These are phyloP conservation scores for Suillus americanus DNA, from an alignment of 768 basidiomycete genomes.

Conservation along the genomic window DNA sequence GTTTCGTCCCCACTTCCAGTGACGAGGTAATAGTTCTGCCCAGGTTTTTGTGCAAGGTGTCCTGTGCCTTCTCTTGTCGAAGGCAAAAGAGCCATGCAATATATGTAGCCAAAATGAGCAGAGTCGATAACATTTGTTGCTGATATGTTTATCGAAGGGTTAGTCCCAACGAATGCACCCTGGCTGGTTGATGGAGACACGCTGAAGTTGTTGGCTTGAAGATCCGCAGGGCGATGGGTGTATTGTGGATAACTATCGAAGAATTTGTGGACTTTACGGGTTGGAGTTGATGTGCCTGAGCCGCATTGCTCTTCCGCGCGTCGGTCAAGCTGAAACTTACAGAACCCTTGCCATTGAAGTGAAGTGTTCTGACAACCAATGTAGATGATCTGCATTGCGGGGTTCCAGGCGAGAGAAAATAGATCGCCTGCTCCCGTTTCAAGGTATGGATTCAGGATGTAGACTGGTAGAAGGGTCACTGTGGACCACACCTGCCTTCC, in stretches of 20 bases:
- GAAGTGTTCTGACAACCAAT: constrained; percentile 93
- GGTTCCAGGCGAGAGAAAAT: constrained; percentile 81
- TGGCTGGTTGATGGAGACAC: constrained; percentile 33
- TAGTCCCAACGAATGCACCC: constrained; percentile 18
- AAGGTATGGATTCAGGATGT: constrained; percentile 73
- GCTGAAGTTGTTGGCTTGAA: constrained; percentile 58
- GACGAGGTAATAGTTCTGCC: constrained; percentile 50
- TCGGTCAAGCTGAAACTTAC: constrained; percentile 6
- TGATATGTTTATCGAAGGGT: constrained; percentile 51
- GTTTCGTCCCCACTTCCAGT: constrained; percentile 92
- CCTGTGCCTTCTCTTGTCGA: constrained; percentile 39
- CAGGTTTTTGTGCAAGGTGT: constrained; percentile 22
- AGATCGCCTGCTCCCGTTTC: constrained; percentile 86
- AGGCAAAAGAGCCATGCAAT: constrained; percentile 66
- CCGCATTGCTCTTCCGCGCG: constrained; percentile 10
- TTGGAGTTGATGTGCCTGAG: constrained; percentile 36
- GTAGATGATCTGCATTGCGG: constrained; percentile 67
- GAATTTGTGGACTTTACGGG: constrained; percentile 77
- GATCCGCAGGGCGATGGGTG: constrained; percentile 65
- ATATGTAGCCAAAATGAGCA: constrained; percentile 94
- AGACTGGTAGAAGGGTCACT: constrained; percentile 59
- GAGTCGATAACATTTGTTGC: constrained; percentile 75
- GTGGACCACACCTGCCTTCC: constrained; percentile 77
- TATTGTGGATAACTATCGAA: constrained; percentile 87
- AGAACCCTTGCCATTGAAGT: constrained; percentile 83